Base-by-base conservation (phyloP, 495 filamentous ascomycete genomes). In the Polyplosphaeria fusca region DNA sequence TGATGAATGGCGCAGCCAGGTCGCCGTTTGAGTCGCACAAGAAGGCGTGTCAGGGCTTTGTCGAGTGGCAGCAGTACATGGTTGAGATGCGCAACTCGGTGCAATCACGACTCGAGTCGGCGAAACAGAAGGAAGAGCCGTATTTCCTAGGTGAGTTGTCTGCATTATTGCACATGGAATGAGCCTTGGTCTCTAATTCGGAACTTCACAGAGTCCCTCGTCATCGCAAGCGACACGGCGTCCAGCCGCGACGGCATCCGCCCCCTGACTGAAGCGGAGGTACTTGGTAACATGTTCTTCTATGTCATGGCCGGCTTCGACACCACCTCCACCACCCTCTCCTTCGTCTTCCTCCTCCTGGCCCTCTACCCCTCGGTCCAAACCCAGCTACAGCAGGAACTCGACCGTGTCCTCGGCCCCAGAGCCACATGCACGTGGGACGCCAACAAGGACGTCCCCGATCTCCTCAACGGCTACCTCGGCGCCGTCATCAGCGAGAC, bases 401-500 rank as follows among this genome's bases (percentile, higher is more conserved):
- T 35, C 7, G 30, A 35, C 7, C 7, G 7, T 7, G 7, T 7
- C 7, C 5, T 9, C 5, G 45, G 26, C 45, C 16, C 22, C 45
- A 27, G 26, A 32, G 45, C 22, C n/a, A 13, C 45, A 47, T 27
- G 3, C 22, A 18, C 45, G 26, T 47, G 47, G 16, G 19, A 51
- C 23, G 19, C 27, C 30, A 22, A 37, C 32, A 37, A 51, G 32
- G 30, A 47, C 16, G n/a, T 38, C 35, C 16, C 27, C 28, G 32
- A 23, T 4, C 47, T 51, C 32, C n/a, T 51, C 28, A 26, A 51
- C n/a, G 47, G 47, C 28, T 23, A 51, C 35, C 16, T 51, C 47
- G 47, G 47, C 19, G 47, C 47, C 47, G n/a, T 38, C 28, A 51
- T 51, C 28, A 51, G 35, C 32, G 47, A 51, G 23, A 40, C 47